A percentile compares a stretch with the other conserved stretches of the same genome.
These are phyloP conservation scores for Croton laevigatus DNA, from an alignment of 441 rosid genomes.

Conservation along the genomic window DNA sequence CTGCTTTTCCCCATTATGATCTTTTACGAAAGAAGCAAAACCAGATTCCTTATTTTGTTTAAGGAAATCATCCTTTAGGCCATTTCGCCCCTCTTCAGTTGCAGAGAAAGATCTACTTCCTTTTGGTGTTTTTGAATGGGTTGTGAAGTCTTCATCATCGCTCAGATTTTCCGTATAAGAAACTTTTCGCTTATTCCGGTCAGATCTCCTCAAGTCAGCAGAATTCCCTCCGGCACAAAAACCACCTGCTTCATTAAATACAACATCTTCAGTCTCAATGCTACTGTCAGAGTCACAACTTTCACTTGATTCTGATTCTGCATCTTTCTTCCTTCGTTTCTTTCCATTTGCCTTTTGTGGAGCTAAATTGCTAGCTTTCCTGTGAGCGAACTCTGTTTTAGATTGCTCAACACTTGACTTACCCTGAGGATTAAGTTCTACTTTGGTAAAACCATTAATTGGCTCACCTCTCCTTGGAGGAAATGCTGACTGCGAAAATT, in stretches of 20 bases:
- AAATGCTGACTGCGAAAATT: conserved; percentile 32
- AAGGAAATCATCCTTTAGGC: conserved; percentile 30
- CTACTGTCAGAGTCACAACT: conserved; percentile 56
- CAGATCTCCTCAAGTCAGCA: conserved; percentile 67
- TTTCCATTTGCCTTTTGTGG: conserved; percentile 42
- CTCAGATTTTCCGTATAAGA: conserved; percentile 70
- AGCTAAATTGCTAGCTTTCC: conserved; percentile 26
- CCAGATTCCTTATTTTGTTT: conserved; percentile 32
- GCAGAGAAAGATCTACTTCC: conserved; percentile 28
- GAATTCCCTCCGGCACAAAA: conserved; percentile 28
- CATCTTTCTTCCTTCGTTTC: conserved; percentile 45
- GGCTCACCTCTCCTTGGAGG: conserved; percentile 45
- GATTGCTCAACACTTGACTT: conserved; percentile 31
- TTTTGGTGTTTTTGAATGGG: conserved; percentile 36
- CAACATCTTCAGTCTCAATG: conserved; percentile 40
- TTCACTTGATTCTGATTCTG: conserved; percentile 64
- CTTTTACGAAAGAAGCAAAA: conserved; percentile 28
- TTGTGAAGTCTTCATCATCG: conserved; percentile 54
- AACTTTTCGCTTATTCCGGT: conserved; percentile 61
- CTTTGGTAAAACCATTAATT: conserved; percentile 37
- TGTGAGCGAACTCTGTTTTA: conserved; percentile 32
- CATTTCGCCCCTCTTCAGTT: conserved; percentile 25
- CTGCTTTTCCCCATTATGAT: conserved; percentile 23
- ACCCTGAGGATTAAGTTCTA: conserved; percentile 33
- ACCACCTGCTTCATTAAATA: conserved; percentile 37